Evolutionary conservation across 495 filamentous ascomycete species (phyloP), one percentile per base, ranked within the genome.

Genomic region (Penicillium pancosmium): DNA sequence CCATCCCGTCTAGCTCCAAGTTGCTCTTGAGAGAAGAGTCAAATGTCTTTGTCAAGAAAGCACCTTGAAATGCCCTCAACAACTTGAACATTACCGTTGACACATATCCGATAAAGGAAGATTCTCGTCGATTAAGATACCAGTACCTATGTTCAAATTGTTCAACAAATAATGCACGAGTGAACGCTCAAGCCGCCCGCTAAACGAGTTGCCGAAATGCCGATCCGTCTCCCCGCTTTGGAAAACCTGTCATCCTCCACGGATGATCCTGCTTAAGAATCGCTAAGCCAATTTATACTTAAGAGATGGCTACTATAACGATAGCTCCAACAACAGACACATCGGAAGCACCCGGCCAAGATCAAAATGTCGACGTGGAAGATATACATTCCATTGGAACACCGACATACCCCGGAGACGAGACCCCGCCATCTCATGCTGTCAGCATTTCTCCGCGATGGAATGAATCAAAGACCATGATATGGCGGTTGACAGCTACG

Each of bases 381-480:
- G 46, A 48, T 12, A 27, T 48, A 9, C 19, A 27, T 31, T 11
- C 18, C 21, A 48, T 27, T 13, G 19, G 6, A 13, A 48, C 18
- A 2, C 21, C 23, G 4, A 13, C 9, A 10, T 23, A 25, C 23
- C 27, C 46, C 10, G 46, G 9, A 12, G 46, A 48, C 9, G 19
- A 25, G 46, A 48, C 21, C 46, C 46, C 46, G 21, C 64, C 60
- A 34, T 55, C 51, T 35, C 60, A 66, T 41, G 64, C 64, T 10
- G 60, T 63, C 15, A 60, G 60, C 41, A 53, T 58, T 23, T 50
- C 60, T 6, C 60, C 51, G 9, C 44, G 60, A 62, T 69, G 67
- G 67, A 69, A 69, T 38, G 61, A 67, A 16, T 65, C 67, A 0
- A 69, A 59, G 50, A 56, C 56, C 2, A 67, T 53, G 49, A 61